Conservation (phyloP, 441 rosid genomes). For the Corymbia citriodora region DNA sequence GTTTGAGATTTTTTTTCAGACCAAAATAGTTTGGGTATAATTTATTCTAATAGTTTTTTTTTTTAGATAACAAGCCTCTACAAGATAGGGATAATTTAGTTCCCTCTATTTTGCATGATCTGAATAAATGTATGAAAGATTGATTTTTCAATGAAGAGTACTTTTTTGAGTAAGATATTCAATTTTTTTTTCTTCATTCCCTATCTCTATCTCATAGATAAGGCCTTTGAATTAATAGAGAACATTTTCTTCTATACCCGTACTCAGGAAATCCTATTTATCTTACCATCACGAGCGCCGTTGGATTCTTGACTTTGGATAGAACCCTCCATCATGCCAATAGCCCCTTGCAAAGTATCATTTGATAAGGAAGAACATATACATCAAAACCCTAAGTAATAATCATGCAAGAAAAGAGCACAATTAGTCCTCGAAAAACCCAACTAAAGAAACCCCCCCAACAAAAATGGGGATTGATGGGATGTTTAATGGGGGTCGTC, state of each 20-base stretch:
- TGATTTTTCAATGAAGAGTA: neutral
- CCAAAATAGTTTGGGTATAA: neutral
- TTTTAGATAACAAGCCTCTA: neutral
- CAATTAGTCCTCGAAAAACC: neutral
- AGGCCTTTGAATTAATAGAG: neutral
- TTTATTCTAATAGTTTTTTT: neutral
- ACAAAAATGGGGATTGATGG: slow-evolving; percentile 3
- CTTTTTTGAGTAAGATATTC: neutral
- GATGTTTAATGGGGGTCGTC: slow-evolving; percentile 7
- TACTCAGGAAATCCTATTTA: neutral
- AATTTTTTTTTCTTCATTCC: neutral
- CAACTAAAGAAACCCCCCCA: neutral
- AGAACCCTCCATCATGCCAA: neutral
- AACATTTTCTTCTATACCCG: neutral
- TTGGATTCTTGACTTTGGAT: neutral
- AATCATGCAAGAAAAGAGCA: neutral
- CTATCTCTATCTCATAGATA: neutral
- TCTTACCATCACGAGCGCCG: neutral
- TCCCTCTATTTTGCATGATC: neutral
- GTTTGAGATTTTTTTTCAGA: neutral
- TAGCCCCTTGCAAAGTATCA: neutral
- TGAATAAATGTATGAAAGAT: neutral
- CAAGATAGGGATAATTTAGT: neutral
- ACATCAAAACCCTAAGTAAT: neutral
- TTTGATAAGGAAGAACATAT: neutral